phyloP scores from a whole-genome alignment of 495 filamentous ascomycete species.

The Lasiosphaeriaceae sp. region DNA sequence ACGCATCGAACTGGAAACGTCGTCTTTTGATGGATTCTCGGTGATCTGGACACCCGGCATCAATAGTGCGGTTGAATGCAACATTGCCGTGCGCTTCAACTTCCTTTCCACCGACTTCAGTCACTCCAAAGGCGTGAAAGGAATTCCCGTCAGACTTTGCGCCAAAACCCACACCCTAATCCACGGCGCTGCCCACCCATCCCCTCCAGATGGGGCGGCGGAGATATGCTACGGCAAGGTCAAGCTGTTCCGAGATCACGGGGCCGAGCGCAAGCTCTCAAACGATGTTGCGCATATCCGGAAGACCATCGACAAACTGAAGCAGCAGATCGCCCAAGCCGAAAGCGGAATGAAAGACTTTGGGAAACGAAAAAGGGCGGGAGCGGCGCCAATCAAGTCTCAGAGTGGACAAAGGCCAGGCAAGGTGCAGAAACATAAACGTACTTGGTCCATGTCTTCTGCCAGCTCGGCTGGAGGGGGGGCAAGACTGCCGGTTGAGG shows the following conservation, averaged over 20 bases:
- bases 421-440: constrained; percentile 84
- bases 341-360: constrained; percentile 87
- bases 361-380: constrained; percentile 78
- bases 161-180: constrained; percentile 73
- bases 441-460: constrained; percentile 95
- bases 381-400: constrained; percentile 49
- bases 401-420: constrained; percentile 55
- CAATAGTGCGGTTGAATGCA: constrained; percentile 63
- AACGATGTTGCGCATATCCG: constrained; percentile 92
- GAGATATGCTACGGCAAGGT: constrained; percentile 94
- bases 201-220: constrained; percentile 34
- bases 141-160: constrained; percentile 87
- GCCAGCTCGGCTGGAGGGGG: constrained; percentile 61
- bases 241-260: constrained; percentile 94
- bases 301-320: constrained; percentile 91
- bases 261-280: constrained; percentile 88
- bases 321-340: constrained; percentile 82
- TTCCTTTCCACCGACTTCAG: constrained; percentile 98
- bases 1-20: constrained; percentile 71
- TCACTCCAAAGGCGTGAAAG: constrained; percentile 96
- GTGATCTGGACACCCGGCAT: constrained; percentile 77
- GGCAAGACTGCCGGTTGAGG: constrained; percentile 66
- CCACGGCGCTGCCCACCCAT: constrained; percentile 42
- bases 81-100: constrained; percentile 88
- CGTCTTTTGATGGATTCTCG: constrained; percentile 88